Conservation (phyloP, 164 flowering plant genomes). For the Pachysandra terminalis region DNA sequence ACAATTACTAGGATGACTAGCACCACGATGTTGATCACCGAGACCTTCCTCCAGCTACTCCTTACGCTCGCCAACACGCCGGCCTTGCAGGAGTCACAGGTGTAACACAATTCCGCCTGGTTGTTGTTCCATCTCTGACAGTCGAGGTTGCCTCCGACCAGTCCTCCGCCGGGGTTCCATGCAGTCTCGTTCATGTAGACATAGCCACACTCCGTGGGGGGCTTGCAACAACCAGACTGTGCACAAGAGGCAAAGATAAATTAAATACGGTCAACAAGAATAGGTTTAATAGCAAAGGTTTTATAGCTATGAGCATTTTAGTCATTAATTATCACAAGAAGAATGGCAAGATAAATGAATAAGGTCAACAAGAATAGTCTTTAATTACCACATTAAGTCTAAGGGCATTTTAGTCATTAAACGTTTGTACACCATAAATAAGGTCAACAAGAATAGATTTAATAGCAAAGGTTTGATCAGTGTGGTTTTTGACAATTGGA, state of each 20-base stretch:
- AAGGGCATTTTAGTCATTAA: too few species aligned
- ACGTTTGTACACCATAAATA: too few species aligned
- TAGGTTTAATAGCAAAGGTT: too few species aligned
- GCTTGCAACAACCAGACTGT: slow-evolving; percentile 98
- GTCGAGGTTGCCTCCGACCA: slow-evolving; percentile 31
- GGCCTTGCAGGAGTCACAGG: slow-evolving; percentile 86
- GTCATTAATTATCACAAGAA: too few species aligned
- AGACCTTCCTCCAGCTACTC: slow-evolving; percentile 95
- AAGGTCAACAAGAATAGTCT: too few species aligned
- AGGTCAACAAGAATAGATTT: too few species aligned
- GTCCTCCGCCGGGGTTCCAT: slow-evolving; percentile 52
- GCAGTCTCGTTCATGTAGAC: slow-evolving; percentile 61
- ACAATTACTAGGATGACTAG: slow-evolving; percentile 68
- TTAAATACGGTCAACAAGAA: too few species aligned
- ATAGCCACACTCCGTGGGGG: slow-evolving; percentile 75
- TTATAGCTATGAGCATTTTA: too few species aligned
- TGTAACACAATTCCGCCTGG: slow-evolving; percentile 63
- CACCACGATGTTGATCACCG: slow-evolving; percentile 73
- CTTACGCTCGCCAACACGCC: slow-evolving; percentile 79
- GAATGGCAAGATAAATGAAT: too few species aligned
- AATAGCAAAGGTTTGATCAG: too few species aligned
- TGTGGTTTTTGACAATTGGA: too few species aligned
- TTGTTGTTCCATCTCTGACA: slow-evolving; percentile 77
- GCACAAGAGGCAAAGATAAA: slow-evolving; percentile 1
- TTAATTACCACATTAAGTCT: too few species aligned